Base-by-base conservation (phyloP, 140 eudicot species). In the Stevia rebaudiana region DNA sequence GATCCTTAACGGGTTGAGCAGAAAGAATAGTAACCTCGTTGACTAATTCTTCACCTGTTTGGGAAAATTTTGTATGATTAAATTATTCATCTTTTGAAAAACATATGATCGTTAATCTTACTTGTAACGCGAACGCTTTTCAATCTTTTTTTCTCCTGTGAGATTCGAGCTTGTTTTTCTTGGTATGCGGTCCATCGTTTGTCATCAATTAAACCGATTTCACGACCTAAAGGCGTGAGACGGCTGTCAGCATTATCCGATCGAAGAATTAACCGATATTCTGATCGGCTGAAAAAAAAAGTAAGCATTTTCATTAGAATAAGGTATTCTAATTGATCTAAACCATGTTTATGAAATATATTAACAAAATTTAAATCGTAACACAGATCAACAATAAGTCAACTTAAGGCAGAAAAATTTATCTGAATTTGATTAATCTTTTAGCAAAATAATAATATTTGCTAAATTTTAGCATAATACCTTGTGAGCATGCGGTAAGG, bases 401-500 rank as follows among this genome's bases (percentile, higher is more conserved):
- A 36, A 1, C 41, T 36, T 6, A 36, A 5, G 41, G 41, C 41
- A 8, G 41, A 1, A 0, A 36, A 36, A 8, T 36, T 36, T 36
- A 36, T 36, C 41, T 36, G 41, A 36, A 4, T 8, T 36, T 36
- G 11, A 36, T 36, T 36, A 10, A 8, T 6, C 41, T 36, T 36
- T 36, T 11, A 36, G 41, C 11, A 3, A 36, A 36, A 36, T 36
- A n/a, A n/a, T n/a, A n/a, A n/a, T n/a, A 3, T n/a, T 8, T 44
- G 13, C 57, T 46, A 42, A 42, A 63, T 22, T 63, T 9, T 28
- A 10, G 56, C 21, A 43, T 63, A 28, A 31, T 53, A 90, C 97
- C 97, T 90, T 66, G 97, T 90, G 23, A 90, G 79, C 97, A 90
- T 82, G 60, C 97, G 96, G 40, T 91, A 91, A 72, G 98, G 98